phyloP scores from a whole-genome alignment of 2,329 filamentous ascomycete genomes.

The Colletotrichum lini region DNA sequence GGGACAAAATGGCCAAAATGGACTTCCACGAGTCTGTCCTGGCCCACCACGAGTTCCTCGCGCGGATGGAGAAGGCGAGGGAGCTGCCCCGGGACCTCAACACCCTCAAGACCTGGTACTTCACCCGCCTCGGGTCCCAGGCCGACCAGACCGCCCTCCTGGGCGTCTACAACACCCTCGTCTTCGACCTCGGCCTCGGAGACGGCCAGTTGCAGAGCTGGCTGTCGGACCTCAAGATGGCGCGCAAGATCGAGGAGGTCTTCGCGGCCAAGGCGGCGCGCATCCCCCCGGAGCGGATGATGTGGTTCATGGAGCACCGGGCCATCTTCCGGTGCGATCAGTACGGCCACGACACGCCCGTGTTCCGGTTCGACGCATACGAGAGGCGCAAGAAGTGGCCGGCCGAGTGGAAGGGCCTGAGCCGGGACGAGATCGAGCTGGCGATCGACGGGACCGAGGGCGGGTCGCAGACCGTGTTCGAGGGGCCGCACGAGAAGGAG shows the following conservation, averaged over 20 bases:
- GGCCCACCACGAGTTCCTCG: neutral
- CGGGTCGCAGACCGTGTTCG: neutral
- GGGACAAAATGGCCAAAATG: neutral
- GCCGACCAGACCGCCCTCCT: conserved; percentile 21
- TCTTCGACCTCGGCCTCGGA: neutral
- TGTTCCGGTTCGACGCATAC: neutral
- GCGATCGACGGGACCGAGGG: conserved; percentile 2
- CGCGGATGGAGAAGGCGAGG: neutral
- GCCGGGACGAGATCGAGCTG: neutral
- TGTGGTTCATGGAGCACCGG: neutral
- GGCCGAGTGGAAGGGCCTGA: conserved; percentile 1
- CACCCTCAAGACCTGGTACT: conserved; percentile 7
- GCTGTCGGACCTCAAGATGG: neutral
- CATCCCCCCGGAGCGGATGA: neutral
- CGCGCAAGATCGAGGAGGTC: neutral
- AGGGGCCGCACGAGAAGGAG: neutral
- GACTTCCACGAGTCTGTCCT: conserved; percentile 3
- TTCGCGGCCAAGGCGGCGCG: neutral
- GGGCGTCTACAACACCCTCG: conserved; percentile 14
- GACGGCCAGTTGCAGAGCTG: neutral
- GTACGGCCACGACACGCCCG: neutral
- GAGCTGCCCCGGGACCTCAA: neutral
- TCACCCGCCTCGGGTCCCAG: neutral
- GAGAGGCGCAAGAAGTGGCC: neutral
- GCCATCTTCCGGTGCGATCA: neutral